These are phyloP conservation scores for Helicocarpus griseus DNA, from an alignment of 2,329 filamentous ascomycete genomes.

Conservation along the genomic window DNA sequence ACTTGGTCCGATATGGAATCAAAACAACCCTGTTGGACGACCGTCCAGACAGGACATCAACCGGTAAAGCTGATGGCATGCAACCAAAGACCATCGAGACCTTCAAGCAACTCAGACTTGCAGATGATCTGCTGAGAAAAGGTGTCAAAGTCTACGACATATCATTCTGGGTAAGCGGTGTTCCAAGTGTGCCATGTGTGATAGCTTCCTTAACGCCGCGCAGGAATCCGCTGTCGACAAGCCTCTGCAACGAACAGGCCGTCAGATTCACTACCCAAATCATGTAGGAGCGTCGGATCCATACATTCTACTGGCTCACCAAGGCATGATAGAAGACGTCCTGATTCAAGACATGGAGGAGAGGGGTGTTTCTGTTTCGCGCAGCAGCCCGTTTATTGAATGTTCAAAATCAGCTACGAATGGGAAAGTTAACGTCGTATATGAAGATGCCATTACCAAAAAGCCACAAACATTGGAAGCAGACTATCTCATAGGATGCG, in stretches of 20 bases:
- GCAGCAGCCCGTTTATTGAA: slow-evolving; percentile 53
- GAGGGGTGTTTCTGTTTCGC: slow-evolving; percentile 52
- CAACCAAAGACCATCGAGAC: slow-evolving; percentile 74
- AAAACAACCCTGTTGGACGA: slow-evolving; percentile 41
- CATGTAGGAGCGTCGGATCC: slow-evolving; percentile 43
- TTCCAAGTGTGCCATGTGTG: too few relatives aligned
- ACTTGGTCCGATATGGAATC: slow-evolving; percentile 38
- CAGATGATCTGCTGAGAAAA: slow-evolving; percentile 56
- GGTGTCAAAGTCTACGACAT: slow-evolving; percentile 67
- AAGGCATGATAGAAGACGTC: slow-evolving; percentile 64
- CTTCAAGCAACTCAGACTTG: slow-evolving; percentile 61
- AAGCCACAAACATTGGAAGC: not conserved
- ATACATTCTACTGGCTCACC: slow-evolving; percentile 51
- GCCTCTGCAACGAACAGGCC: slow-evolving; percentile 50
- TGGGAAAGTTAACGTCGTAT: slow-evolving; percentile 33
- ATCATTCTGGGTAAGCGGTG: slow-evolving; percentile 53
- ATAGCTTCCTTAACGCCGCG: not conserved
- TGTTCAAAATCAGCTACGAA: slow-evolving; percentile 38
- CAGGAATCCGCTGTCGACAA: slow-evolving; percentile 35
- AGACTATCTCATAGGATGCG: slow-evolving; percentile 50
- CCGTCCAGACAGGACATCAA: slow-evolving; percentile 55
- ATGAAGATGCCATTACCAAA: slow-evolving; percentile 28
- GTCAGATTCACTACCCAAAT: slow-evolving; percentile 58
- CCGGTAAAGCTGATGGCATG: slow-evolving; percentile 60
- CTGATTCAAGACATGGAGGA: slow-evolving; percentile 60